Evolutionary conservation across 2,329 filamentous ascomycete genomes (phyloP), one percentile per base, ranked within the genome.

Genomic region (Exophiala sp.): DNA sequence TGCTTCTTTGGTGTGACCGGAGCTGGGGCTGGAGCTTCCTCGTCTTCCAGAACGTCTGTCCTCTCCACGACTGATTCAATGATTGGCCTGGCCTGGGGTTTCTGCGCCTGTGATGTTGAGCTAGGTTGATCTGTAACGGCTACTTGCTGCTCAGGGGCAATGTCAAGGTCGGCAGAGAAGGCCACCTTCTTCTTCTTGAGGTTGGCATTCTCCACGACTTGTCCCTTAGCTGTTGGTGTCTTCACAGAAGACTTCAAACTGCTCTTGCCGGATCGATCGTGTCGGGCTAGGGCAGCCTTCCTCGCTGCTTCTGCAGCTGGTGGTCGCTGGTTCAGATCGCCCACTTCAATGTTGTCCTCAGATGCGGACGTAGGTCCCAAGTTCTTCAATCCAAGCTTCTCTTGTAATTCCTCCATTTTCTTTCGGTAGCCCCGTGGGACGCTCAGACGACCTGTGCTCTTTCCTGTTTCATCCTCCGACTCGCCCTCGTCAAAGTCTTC

Each of bases 361-460:
- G 52, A 16, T 20, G 52, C 47, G 12, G 41, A 59, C 43, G 75
- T 69, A 56, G 80, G 83, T 49, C 78, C 82, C 43, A 85, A 65
- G 65, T 81, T 86, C 66, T 78, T 78, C 63, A 84, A 71, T n/a
- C 78, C 79, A 0, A 96, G 78, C 59, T 84, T 86, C 66, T 86
- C 78, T 70, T 96, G 88, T 3, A 99, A 76, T 61, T 91, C 88
- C 41, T 87, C 79, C 94, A 99, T 97, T 62, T 89, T 81, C 85
- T 40, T 90, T 84, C 12, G 82, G 83, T 47, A 96, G 72, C 10
- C 85, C 78, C 48, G 42, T 14, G 55, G 51, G 11, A 58, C 24
- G 5, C 48, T 49, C 16, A 78, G 78, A 14, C 47, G 50, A 20
- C 79, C 77, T 7, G 81, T 92, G 14, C 82, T 87, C 46, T 89